Conservation (phyloP, 78 protist genomes). For the Dictyostelium discoideum region dicty_2.7 NC_007088.5:7717501-7718000, state of each 20-base stretch:
- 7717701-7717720: no score
- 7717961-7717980: constrained; percentile 95
- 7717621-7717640: no score
- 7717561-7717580: constrained; percentile 95
- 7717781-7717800: constrained; percentile 74
- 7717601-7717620: no score
- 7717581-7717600: no score
- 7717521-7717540: constrained; percentile 97
- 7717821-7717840: constrained; percentile 92
- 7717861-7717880: constrained; percentile 97
- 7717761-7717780: neutral
- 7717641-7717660: neutral
- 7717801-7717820: constrained; percentile 95
- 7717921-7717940: constrained; percentile 99
- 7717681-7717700: no score
- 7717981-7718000: constrained; percentile 86
- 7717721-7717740: neutral
- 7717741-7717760: neutral
- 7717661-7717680: neutral
- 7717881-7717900: constrained; percentile 92
- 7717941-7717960: constrained; percentile 91
- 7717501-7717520: constrained; percentile 89
- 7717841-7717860: constrained; percentile 88
- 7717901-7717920: constrained; percentile 96
- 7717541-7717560: constrained; percentile 96